phyloP scores from a whole-genome alignment of 495 filamentous ascomycete species.

The Durotheca rogersii region DNA sequence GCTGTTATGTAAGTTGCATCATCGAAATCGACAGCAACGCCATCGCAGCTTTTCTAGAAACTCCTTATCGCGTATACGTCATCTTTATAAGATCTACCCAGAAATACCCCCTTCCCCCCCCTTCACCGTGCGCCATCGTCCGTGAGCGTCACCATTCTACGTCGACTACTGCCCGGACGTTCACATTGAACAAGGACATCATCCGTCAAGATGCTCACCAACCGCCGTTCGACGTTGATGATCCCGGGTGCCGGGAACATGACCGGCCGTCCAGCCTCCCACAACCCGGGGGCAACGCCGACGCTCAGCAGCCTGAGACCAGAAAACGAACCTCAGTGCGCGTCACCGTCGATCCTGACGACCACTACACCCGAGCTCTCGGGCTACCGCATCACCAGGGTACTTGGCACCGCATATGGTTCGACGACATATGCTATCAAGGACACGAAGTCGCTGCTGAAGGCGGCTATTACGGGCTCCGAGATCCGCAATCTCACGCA shows the following conservation, averaged over 20 bases:
- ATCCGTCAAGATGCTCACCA: slow-evolving; percentile 26
- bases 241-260: slow-evolving; percentile 2
- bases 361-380: slow-evolving; percentile 21
- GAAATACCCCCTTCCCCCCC: neutral
- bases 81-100: neutral
- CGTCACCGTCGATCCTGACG: slow-evolving; percentile 18
- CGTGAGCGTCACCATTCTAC: no score
- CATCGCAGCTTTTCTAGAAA: no score
- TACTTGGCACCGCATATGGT: slow-evolving; percentile 26
- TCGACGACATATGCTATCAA: slow-evolving; percentile 20
- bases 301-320: slow-evolving; percentile 15
- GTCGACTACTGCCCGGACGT: neutral
- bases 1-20: neutral
- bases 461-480: slow-evolving; percentile 5
- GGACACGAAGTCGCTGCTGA: slow-evolving; percentile 26
- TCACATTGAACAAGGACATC: neutral
- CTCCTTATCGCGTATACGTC: neutral
- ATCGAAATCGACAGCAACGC: neutral
- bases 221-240: slow-evolving; percentile 31
- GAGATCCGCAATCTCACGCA: slow-evolving; percentile 26
- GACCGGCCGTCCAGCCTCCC: slow-evolving; percentile 7
- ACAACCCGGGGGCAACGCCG: neutral
- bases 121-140: no score
- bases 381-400: slow-evolving; percentile 20
- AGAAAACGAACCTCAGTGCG: slow-evolving; percentile 24